Percentiles rank a stretch among this genome's conserved stretches.
Evolutionary conservation across 2,329 filamentous ascomycete species (phyloP).

Genomic region (Colletotrichum musicola): DNA sequence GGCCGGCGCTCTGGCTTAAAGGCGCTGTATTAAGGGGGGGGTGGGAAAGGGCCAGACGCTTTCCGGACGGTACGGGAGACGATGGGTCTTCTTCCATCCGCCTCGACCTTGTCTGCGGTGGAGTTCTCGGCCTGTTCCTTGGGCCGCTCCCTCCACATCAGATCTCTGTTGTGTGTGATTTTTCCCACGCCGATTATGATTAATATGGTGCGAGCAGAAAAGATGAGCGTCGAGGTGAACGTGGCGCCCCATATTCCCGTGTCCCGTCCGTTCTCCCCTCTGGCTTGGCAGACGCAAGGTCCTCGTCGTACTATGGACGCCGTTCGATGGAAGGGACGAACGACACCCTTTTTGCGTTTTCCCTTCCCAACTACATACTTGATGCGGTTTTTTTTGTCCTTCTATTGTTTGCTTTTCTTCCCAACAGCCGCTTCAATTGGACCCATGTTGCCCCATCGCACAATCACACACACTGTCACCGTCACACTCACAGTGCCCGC

Average conservation of each 20-base stretch:
- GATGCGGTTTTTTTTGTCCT: neutral
- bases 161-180: neutral
- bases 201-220: too few relatives aligned
- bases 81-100: neutral
- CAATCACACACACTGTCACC: constrained; percentile 1
- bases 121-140: constrained; percentile 18
- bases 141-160: constrained; percentile 1
- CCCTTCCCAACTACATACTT: neutral
- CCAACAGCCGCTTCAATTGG: too few relatives aligned
- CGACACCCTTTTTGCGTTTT: neutral
- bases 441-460: constrained; percentile 1
- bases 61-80: neutral
- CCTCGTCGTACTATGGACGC: neutral
- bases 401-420: neutral
- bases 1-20: neutral
- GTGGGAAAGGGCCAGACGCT: neutral
- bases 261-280: neutral
- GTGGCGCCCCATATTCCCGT: constrained; percentile 5
- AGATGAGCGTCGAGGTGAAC: neutral
- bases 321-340: neutral
- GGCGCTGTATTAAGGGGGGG: neutral
- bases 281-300: constrained; percentile 17
- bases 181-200: too few relatives aligned
- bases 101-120: neutral
- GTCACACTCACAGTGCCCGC: constrained; percentile 17